These are phyloP conservation scores for Apiotrichum porosum DNA, from an alignment of 1,284 basidiomycete species.

Conservation along the genomic window DNA sequence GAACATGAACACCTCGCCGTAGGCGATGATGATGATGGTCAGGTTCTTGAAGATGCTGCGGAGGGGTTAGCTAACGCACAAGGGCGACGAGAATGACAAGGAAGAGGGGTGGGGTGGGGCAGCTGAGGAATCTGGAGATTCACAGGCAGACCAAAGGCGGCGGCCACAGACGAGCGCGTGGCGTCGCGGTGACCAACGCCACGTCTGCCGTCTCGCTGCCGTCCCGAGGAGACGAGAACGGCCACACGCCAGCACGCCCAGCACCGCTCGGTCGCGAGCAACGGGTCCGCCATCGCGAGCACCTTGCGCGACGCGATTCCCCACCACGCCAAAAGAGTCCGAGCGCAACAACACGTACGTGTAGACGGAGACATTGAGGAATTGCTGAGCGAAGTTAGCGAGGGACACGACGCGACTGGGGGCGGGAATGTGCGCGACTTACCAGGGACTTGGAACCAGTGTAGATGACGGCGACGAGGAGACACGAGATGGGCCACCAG, in stretches of 20 bases:
- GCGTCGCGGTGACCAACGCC: neutral
- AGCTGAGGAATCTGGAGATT: neutral
- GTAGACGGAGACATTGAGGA: slow-evolving; percentile 84
- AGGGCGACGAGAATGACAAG: too few species aligned
- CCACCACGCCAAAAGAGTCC: too few species aligned
- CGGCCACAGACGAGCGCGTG: neutral
- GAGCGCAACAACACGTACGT: slow-evolving; percentile 53
- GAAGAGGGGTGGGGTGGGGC: too few species aligned
- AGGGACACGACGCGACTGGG: neutral
- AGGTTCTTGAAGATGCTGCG: slow-evolving; percentile 90
- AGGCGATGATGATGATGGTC: slow-evolving; percentile 97
- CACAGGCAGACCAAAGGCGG: neutral
- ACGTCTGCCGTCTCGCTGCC: neutral
- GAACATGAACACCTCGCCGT: slow-evolving; percentile 98
- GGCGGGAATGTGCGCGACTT: too few species aligned
- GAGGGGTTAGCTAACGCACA: neutral
- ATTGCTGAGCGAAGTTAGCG: slow-evolving; percentile 63
- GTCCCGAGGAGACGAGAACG: neutral
- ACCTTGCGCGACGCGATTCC: too few species aligned
- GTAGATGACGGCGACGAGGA: slow-evolving; percentile 93
- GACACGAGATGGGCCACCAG: slow-evolving; percentile 92
- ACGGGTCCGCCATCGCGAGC: too few species aligned
- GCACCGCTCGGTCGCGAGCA: too few species aligned
- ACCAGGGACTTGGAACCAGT: slow-evolving; percentile 96
- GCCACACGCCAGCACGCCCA: too few species aligned